Evolutionary conservation across 1,139 yeast genomes (phyloP).

Genomic region (Yamadazyma triangularis): DNA sequence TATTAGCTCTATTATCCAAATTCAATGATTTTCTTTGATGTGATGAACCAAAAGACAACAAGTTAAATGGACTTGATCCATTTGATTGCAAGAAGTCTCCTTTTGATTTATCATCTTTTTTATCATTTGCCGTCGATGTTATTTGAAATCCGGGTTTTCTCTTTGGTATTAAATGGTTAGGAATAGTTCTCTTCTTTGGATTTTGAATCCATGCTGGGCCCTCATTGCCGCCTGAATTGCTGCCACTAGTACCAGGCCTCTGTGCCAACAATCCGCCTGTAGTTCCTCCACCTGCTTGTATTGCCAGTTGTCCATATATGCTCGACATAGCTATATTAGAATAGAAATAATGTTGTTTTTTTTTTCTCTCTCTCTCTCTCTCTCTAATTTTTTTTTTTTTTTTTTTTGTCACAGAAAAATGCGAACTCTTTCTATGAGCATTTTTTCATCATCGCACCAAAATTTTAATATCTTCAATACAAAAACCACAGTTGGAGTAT

Average conservation of each 20-base stretch:
- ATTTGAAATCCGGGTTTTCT: slow-evolving; percentile 42
- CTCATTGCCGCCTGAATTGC: not conserved
- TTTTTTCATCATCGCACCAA: not conserved
- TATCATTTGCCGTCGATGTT: slow-evolving; percentile 18
- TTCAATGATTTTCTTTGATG: slow-evolving; percentile 18
- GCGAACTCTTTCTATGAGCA: not conserved
- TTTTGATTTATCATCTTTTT: slow-evolving; percentile 11
- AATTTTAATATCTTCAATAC: too few relatives aligned
- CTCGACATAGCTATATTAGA: slow-evolving; percentile 1
- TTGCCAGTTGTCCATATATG: not conserved
- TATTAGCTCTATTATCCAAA: slow-evolving; percentile 15
- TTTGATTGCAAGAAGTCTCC: slow-evolving; percentile 7
- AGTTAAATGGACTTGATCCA: slow-evolving; percentile 27
- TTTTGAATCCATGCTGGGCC: slow-evolving; percentile 51
- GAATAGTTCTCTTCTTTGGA: slow-evolving; percentile 54
- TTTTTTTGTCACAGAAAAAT: too few relatives aligned
- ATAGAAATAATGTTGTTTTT: too few relatives aligned
- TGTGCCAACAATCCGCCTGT: not conserved
- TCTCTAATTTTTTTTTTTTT: not conserved
- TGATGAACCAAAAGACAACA: slow-evolving; percentile 36
- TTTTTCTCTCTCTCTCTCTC: too few relatives aligned
- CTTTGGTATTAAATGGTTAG: slow-evolving; percentile 48
- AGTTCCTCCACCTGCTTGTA: not conserved
- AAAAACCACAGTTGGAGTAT: too few relatives aligned
- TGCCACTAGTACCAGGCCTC: not conserved